A percentile compares a stretch with the other conserved stretches of the same genome.
phyloP scores from a whole-genome alignment of 306 rosid species.

The Sesbania bispinosa region DNA sequence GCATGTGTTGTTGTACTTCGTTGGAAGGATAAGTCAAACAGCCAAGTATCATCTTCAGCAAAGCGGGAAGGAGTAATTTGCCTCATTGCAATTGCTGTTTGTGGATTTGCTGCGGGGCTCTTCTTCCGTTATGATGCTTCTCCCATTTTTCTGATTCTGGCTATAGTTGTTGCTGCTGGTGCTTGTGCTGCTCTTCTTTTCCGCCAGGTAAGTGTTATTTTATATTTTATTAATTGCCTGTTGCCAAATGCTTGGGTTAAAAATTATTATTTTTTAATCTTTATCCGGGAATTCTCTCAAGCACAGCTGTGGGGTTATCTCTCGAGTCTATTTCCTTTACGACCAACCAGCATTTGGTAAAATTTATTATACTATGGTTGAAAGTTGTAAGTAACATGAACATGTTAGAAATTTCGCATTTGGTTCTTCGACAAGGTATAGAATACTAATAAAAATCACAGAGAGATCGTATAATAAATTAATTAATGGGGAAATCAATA shows the following conservation, averaged over 20 bases:
- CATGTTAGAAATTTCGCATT: background rate
- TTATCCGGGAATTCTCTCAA: no score
- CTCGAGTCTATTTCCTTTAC: no score
- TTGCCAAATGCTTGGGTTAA: background rate
- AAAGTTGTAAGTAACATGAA: background rate
- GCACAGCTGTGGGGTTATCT: no score
- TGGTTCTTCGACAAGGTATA: background rate
- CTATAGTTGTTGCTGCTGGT: slow-evolving; percentile 47
- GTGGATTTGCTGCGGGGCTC: slow-evolving; percentile 82
- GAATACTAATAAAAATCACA: background rate
- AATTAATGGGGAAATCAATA: background rate
- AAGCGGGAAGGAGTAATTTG: slow-evolving; percentile 80
- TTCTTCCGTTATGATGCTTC: slow-evolving; percentile 51
- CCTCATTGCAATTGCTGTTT: slow-evolving; percentile 54
- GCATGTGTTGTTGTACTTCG: slow-evolving; percentile 91
- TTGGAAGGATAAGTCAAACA: slow-evolving; percentile 59
- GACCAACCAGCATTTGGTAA: no score
- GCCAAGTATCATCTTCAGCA: slow-evolving; percentile 51
- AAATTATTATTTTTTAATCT: no score
- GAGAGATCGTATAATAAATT: no score
- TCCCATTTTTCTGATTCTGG: slow-evolving; percentile 39
- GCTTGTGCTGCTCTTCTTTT: slow-evolving; percentile 58
- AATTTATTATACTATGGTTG: background rate
- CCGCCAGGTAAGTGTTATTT: slow-evolving; percentile 63
- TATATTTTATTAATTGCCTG: background rate